Evolutionary conservation across 2,329 filamentous ascomycete genomes (phyloP), one percentile per base, ranked within the genome.

Genomic region (Fusarium graminum): DNA sequence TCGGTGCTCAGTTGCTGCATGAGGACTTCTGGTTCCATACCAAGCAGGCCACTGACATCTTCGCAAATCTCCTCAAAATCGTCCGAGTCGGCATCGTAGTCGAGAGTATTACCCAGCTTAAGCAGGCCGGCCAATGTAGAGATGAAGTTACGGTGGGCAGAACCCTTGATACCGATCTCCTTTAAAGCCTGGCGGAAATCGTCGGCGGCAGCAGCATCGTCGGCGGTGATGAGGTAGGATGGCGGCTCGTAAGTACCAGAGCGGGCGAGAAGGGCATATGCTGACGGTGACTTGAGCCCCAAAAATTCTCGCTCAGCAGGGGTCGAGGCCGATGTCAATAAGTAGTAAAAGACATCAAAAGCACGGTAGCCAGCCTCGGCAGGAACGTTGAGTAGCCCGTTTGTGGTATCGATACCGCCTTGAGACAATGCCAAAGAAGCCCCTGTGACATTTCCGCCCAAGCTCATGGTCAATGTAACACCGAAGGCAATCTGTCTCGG

Each of bases 261-360:
- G 71, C 89, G 90, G 63, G 91, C 88, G 17, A 99, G 83, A 2
- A 99, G 82, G 7, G 88, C 80, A 76, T 98, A 99, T 41, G 86
- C 84, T 6, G 92, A 90, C 4, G 92, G 87, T 10, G 88, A 83
- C 78, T 93, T 91, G 29, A 99, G 85, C 26, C 91, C 89, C 14
- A 99, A 81, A 62, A 94, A 97, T 75, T 98, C 94, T 55, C 93
- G 86, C 80, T 99, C 95, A 3, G 93, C 90, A 6, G 91, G 88
- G 2, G 92, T 95, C 0, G 95, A 97, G 1, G 92, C 91, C n/a
- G 92, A 93, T 1, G 94, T 96, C 40, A 98, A 85, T 1, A 99
- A 87, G 73, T 97, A 98, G 80, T 99, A 98, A 75, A 99, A 98
- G 47, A 97, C 95, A 74, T 99, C 94, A 71, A 99, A 99, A 5